These are phyloP conservation scores for Megacollybia marginata DNA, from an alignment of 768 basidiomycete genomes.

Conservation along the genomic window DNA sequence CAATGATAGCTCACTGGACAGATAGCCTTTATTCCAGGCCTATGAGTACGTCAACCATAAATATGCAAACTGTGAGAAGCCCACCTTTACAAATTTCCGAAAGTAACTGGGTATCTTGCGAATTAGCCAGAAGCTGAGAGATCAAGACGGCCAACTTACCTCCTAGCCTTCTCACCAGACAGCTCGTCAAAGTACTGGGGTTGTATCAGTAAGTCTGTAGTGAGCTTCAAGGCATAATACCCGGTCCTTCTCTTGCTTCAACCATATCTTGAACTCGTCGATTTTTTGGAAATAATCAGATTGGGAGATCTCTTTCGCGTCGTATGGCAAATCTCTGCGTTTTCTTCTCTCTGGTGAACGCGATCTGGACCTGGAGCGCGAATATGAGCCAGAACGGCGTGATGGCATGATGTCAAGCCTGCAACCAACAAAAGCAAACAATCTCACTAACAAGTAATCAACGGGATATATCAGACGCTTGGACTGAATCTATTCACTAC, in stretches of 20 bases:
- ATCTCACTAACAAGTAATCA: too few relatives aligned
- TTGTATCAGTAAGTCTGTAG: not conserved
- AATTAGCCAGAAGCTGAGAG: constrained; percentile 21
- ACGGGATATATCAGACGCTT: too few relatives aligned
- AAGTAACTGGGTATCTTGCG: constrained; percentile 57
- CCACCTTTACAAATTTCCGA: constrained; percentile 83
- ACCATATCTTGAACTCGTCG: constrained; percentile 81
- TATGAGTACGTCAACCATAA: constrained; percentile 15
- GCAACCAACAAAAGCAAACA: too few relatives aligned
- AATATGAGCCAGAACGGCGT: constrained; percentile 29
- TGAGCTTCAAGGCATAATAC: constrained; percentile 17
- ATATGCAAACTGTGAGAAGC: constrained; percentile 3
- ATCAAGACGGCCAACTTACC: constrained; percentile 31
- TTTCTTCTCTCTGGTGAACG: constrained; percentile 35
- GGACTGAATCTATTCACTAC: too few relatives aligned
- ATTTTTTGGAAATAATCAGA: constrained; percentile 88
- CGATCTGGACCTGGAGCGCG: constrained; percentile 29
- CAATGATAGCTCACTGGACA: constrained; percentile 42
- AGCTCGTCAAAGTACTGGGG: constrained; percentile 83
- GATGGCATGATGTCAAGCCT: too few relatives aligned
- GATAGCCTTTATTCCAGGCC: constrained; percentile 78
- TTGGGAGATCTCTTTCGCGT: constrained; percentile 60
- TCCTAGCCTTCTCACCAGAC: constrained; percentile 73
- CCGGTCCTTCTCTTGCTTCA: constrained; percentile 59
- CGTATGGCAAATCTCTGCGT: constrained; percentile 39